Percentiles rank a stretch among this genome's conserved stretches.
These are phyloP conservation scores for Apiospora sp. DNA, from an alignment of 2,329 filamentous ascomycete genomes.

Conservation along the genomic window DNA sequence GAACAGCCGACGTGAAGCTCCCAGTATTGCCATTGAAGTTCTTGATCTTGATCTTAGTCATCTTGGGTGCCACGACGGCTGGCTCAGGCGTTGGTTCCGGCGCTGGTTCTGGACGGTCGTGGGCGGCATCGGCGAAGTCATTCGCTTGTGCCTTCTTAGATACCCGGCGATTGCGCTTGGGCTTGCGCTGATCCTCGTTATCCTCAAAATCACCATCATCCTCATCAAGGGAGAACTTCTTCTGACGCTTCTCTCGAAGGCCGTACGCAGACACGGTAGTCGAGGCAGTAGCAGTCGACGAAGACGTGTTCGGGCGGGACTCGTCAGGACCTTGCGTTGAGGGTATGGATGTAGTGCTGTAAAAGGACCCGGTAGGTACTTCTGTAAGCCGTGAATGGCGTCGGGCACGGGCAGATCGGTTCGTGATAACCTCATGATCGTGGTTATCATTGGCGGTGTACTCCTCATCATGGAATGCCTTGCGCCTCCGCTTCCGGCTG, in stretches of 20 bases:
- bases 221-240: slow-evolving; percentile 60
- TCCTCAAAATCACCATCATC: slow-evolving; percentile 44
- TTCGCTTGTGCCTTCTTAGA: slow-evolving; percentile 40
- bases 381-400: slow-evolving; percentile 40
- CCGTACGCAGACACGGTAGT: slow-evolving; percentile 60
- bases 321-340: slow-evolving; percentile 50
- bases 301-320: slow-evolving; percentile 60
- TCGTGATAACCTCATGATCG: background rate
- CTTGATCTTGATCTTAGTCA: slow-evolving; percentile 46
- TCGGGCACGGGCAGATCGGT: slow-evolving; percentile 20
- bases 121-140: slow-evolving; percentile 29
- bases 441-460: slow-evolving; percentile 26
- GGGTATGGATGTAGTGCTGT: slow-evolving; percentile 46
- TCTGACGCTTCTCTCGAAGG: slow-evolving; percentile 62
- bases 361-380: slow-evolving; percentile 51
- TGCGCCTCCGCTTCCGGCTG: slow-evolving; percentile 30
- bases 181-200: slow-evolving; percentile 36
- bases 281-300: slow-evolving; percentile 58
- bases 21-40: slow-evolving; percentile 34
- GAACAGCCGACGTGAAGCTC: background rate
- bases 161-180: slow-evolving; percentile 39
- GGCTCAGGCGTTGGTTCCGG: slow-evolving; percentile 14
- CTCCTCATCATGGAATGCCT: slow-evolving; percentile 26
- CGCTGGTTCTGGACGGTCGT: slow-evolving; percentile 26
- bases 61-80: slow-evolving; percentile 30